Evolutionary conservation across 768 basidiomycete species (phyloP).

Genomic region (Mycena metata): DNA sequence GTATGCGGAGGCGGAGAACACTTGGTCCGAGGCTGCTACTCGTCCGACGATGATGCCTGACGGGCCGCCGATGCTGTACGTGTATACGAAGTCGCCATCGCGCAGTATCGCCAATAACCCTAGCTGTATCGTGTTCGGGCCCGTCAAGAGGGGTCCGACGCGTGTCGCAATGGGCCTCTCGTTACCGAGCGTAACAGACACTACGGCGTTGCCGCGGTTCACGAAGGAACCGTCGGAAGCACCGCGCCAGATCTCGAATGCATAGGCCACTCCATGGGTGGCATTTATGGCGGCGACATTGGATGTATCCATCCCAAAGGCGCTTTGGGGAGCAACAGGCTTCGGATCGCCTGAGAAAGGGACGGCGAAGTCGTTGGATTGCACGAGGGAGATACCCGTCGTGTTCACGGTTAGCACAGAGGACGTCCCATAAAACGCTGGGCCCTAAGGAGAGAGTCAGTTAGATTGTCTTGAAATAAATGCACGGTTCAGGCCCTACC

Average conservation of each 20-base stretch:
- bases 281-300: conserved; percentile 2
- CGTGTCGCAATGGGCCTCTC: not conserved
- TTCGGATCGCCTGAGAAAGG: not conserved
- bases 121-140: not conserved
- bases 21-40: not conserved
- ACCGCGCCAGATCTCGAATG: conserved; percentile 1
- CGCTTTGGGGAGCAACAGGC: conserved; percentile 1
- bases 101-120: not conserved
- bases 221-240: not conserved
- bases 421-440: conserved; percentile 1
- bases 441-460: not conserved
- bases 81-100: conserved; percentile 1
- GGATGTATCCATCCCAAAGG: conserved; percentile 6
- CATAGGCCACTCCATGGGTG: conserved; percentile 1
- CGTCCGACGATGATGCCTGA: not conserved
- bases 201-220: conserved; percentile 4
- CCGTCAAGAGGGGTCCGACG: not conserved
- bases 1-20: not conserved
- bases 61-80: conserved; percentile 7
- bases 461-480: not conserved
- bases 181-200: not conserved
- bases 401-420: conserved; percentile 1
- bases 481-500: not conserved
- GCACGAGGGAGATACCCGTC: not conserved
- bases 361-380: not conserved